Evolutionary conservation across 805 yeast genomes (phyloP).

Genomic region (Candida boleticola): DNA sequence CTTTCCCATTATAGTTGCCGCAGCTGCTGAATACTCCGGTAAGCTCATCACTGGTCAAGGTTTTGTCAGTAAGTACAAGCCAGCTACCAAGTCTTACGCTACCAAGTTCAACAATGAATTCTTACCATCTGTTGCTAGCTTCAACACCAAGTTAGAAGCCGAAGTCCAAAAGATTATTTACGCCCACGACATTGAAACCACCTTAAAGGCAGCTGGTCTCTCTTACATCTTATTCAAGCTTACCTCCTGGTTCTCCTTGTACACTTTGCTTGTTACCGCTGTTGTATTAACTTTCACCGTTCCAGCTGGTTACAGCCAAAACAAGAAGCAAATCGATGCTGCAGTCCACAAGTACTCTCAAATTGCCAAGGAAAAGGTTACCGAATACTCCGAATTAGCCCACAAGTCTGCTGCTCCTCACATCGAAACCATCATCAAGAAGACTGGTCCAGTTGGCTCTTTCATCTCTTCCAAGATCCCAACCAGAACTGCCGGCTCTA

Average conservation of each 20-base stretch:
- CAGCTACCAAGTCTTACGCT: conserved; percentile 44
- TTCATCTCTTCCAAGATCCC: conserved; percentile 58
- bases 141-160: conserved; percentile 51
- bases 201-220: conserved; percentile 68
- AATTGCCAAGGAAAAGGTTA: conserved; percentile 50
- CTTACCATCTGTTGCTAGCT: conserved; percentile 43
- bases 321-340: conserved; percentile 76
- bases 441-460: conserved; percentile 65
- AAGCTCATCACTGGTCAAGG: conserved; percentile 76
- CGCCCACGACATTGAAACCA: conserved; percentile 68
- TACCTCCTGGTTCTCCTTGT: conserved; percentile 73
- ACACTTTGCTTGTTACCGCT: conserved; percentile 57
- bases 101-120: conserved; percentile 32
- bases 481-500: conserved; percentile 69
- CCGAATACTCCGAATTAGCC: conserved; percentile 37
- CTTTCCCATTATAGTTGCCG: conserved; percentile 43
- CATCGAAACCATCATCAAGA: conserved; percentile 53
- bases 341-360: conserved; percentile 45
- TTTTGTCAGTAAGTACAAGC: conserved; percentile 72
- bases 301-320: conserved; percentile 71
- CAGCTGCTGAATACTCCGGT: conserved; percentile 74
- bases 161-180: conserved; percentile 55
- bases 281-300: conserved; percentile 66
- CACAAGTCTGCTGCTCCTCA: conserved; percentile 53
- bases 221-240: conserved; percentile 67